Percentiles rank a stretch among this genome's conserved stretches.
Evolutionary conservation across 352 stramenopile species (phyloP).

Genomic region (Phytophthora meadii): DNA sequence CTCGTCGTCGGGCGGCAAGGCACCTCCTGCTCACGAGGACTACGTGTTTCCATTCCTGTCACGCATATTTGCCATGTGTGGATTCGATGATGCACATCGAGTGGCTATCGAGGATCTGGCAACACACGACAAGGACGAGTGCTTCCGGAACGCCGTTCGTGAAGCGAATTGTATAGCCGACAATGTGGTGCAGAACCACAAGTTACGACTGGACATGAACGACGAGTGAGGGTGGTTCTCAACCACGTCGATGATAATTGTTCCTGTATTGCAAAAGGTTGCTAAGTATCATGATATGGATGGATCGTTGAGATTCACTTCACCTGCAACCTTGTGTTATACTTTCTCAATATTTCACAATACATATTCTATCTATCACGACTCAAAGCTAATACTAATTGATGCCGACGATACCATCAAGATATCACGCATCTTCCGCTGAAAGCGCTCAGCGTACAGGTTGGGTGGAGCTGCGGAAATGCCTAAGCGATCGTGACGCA

Average conservation of each 20-base stretch:
- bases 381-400: slow-evolving; percentile 45
- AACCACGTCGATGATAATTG: not conserved
- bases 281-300: no score
- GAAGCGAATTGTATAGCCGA: slow-evolving; percentile 70
- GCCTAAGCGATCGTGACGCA: slow-evolving; percentile 70
- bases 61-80: slow-evolving; percentile 83
- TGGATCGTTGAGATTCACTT: no score
- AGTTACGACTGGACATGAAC: slow-evolving; percentile 59
- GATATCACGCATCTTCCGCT: slow-evolving; percentile 85
- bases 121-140: slow-evolving; percentile 69
- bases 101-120: slow-evolving; percentile 70
- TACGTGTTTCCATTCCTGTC: slow-evolving; percentile 76
- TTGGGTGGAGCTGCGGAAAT: slow-evolving; percentile 82
- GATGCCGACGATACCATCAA: slow-evolving; percentile 77
- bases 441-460: slow-evolving; percentile 82
- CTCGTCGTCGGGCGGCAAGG: slow-evolving; percentile 76
- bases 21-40: slow-evolving; percentile 58
- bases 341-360: slow-evolving; percentile 30
- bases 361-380: slow-evolving; percentile 37
- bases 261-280: not conserved
- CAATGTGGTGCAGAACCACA: slow-evolving; percentile 62
- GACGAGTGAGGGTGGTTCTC: slow-evolving; percentile 6
- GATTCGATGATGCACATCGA: slow-evolving; percentile 71
- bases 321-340: not conserved
- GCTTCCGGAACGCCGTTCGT: slow-evolving; percentile 60